Evolutionary conservation across 257 asterid species (phyloP), one percentile per base, ranked within the genome.

Genomic region (Voacanga thouarsii): DNA sequence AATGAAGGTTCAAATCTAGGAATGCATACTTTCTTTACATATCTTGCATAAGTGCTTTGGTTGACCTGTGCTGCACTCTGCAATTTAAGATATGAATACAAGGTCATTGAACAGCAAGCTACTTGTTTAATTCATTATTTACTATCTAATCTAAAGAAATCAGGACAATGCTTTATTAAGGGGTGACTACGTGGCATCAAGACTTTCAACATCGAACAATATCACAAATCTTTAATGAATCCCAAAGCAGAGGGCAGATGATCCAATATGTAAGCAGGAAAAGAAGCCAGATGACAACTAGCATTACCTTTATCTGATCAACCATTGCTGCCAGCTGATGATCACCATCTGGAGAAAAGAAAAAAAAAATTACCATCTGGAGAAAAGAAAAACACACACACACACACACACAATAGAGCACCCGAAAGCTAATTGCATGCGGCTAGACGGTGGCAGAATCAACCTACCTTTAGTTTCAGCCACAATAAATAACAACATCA

Each of bases 401-500:
- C n/a, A n/a, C n/a, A n/a, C n/a, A n/a, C n/a, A n/a, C n/a, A n/a
- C n/a, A n/a, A n/a, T n/a, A 1, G 41, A 49, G 24, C 66, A 39
- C 24, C 16, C 44, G 61, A 23, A 79, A 53, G 19, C 66, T 65
- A 45, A 24, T 63, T 61, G 26, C 75, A 51, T 8, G 30, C 14
- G 21, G 65, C 10, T 59, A 2, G 23, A 21, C 12, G 23, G 28
- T 37, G 11, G 21, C 24, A 28, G 64, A 64, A 49, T 67, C 43
- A 55, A 65, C 12, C 33, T 79, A 79, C 82, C 79, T 79, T 79
- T 79, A 74, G 75, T 74, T 45, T 79, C 82, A 39, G 70, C 79
- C 51, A 74, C 77, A 39, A 65, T 19, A 49, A 79, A 30, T n/a
- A 74, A n/a, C 67, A 80, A 55, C 83, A 80, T 65, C 75, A 80